These are phyloP conservation scores for Hyparrhenia diplandra DNA, from an alignment of 176 grass and related monocot genomes.

Conservation along the genomic window DNA sequence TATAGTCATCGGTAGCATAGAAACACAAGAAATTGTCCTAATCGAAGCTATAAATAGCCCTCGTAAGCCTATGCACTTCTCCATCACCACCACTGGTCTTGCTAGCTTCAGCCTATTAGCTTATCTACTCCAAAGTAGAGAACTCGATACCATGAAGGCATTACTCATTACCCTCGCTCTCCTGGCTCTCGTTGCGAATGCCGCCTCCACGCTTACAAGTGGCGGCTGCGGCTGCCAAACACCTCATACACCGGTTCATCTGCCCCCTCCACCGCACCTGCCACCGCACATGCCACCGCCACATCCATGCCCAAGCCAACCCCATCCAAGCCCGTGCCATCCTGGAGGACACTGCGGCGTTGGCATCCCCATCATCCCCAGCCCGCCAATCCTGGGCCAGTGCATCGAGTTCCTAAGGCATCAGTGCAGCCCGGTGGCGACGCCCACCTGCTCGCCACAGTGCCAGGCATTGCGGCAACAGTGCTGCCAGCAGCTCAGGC, in stretches of 20 bases:
- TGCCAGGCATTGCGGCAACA: background rate
- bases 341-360: background rate
- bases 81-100: background rate
- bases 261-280: background rate
- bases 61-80: background rate
- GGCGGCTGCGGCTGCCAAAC: background rate
- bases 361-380: no score
- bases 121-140: background rate
- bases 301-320: background rate
- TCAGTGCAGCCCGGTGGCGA: constrained; percentile 2
- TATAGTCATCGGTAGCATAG: background rate
- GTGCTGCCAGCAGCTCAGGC: constrained; percentile 15
- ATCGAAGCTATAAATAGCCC: background rate
- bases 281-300: background rate
- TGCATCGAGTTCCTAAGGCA: constrained; percentile 3
- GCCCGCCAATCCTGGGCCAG: background rate
- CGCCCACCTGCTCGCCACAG: background rate
- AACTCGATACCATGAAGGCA: background rate
- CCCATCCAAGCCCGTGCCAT: background rate
- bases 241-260: background rate
- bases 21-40: background rate
- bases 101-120: background rate
- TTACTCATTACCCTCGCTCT: background rate
- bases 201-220: background rate
- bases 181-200: background rate